Base-by-base conservation (phyloP, 106 monocot species). In the Platanthera zijinensis region DNA sequence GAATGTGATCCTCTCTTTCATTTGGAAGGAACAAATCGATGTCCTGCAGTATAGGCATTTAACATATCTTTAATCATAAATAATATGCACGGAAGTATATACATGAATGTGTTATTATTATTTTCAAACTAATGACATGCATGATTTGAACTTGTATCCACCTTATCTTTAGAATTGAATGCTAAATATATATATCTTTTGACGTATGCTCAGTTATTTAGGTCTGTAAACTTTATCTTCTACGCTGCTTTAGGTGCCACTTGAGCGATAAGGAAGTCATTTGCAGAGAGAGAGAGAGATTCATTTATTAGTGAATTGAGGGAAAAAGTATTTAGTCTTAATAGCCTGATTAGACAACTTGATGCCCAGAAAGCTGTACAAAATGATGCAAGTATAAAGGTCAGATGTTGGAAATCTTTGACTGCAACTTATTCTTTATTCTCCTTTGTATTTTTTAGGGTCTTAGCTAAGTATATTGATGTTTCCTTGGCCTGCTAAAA, bases 281-380 rank as follows among this genome's bases (percentile, higher is more conserved):
- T 17, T 87, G 84, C 75, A n/a, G n/a, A n/a, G n/a, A 80, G 80
- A 69, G 99, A 99, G 69, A 94, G 90, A 75, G 89, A 94, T 70
- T 72, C 74, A 0, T 2, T 71, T 8, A 87, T 94, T 47, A 85
- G 72, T 51, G 93, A 94, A 32, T 71, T 94, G 25, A 94, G 88
- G 84, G 91, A 89, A 77, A 94, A 99, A 71, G 75, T 94, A n/a
- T 80, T 88, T n/a, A 80, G 56, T 5, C 86, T 94, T 11, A 94
- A 52, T 77, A 74, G 52, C 62, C 10, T 77, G 45, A 53, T 85
- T 47, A 86, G 84, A 73, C 86, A 90, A 57, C 77, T 90, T 17
- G 94, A 99, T 83, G 75, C 80, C 50, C 68, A 92, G 53, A 57
- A 79, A n/a, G n/a, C n/a, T n/a, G n/a, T n/a, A n/a, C n/a, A n/a